Evolutionary conservation across 441 rosid genomes (phyloP).

Genomic region (Populus tomentosa): DNA sequence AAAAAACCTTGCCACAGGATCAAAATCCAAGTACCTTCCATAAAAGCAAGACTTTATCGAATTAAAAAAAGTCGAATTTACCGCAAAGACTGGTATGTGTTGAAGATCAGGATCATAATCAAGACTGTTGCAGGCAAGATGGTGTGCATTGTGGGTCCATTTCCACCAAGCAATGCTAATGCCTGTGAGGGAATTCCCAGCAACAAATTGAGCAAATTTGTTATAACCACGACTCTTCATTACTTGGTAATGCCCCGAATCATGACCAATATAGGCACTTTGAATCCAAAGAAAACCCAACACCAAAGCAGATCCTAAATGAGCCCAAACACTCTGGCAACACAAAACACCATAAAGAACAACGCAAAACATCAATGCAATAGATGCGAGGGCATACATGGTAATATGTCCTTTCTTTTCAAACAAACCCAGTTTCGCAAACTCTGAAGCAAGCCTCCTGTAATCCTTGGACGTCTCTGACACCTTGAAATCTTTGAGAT

Average conservation of each 20-base stretch:
- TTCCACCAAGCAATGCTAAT: constrained; percentile 99
- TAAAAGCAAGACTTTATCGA: constrained; percentile 67
- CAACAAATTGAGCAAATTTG: constrained; percentile 52
- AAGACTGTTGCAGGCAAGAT: constrained; percentile 80
- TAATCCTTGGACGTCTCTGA: constrained; percentile 75
- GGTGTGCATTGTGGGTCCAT: constrained; percentile 99
- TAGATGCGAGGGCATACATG: constrained; percentile 32
- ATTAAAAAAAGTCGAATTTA: constrained; percentile 54
- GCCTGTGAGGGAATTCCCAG: constrained; percentile 89
- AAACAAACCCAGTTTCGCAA: constrained; percentile 56
- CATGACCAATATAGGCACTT: constrained; percentile 85
- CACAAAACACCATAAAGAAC: constrained; percentile 70
- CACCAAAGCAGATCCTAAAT: constrained; percentile 46
- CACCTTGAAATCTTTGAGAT: constrained; percentile 53
- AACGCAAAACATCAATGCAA: constrained; percentile 37
- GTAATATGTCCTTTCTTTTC: constrained; percentile 70
- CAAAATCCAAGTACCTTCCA: constrained; percentile 56
- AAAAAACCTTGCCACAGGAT: constrained; percentile 56
- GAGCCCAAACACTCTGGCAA: constrained; percentile 50
- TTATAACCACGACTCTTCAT: constrained; percentile 54
- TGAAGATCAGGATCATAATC: constrained; percentile 96
- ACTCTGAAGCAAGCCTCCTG: constrained; percentile 51
- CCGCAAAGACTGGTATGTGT: constrained; percentile 89
- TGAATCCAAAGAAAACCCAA: constrained; percentile 85
- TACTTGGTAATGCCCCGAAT: constrained; percentile 85